Evolutionary conservation across 148 eudicot species (phyloP), one percentile per base, ranked within the genome.

Genomic region (Silene uniflora): DNA sequence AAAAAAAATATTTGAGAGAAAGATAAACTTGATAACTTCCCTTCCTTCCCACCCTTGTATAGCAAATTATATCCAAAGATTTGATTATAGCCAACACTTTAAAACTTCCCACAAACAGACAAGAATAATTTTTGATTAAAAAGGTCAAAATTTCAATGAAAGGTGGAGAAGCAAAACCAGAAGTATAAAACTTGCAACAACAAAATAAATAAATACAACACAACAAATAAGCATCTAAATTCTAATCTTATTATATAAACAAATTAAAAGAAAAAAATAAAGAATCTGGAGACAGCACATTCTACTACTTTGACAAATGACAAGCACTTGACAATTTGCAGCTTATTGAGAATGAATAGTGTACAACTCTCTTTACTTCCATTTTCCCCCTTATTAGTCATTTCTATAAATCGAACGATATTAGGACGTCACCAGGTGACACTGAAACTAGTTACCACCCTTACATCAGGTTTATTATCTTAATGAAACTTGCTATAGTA

Each of bases 241-340:
- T n/a, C n/a, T n/a, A 78, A 78, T 78, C 76, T 78, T 78, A 67
- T 44, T 1, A 35, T 23, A 7, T 1, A 11, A 29, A 59, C 4
- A 3, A 27, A 56, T 17, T 1, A 73, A 62, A 42, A 74, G 12
- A 39, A 58, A 79, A 22, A 44, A 39, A 58, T 73, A 22, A 44
- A 12, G 75, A 71, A 75, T 71, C 56, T 39, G 79, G 9, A 62
- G 79, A 76, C 79, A 75, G 79, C 82, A 79, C 82, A 75, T 64
- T 70, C 75, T 80, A 70, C 66, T 58, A 76, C n/a, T n/a, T n/a
- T n/a, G n/a, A n/a, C n/a, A n/a, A n/a, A n/a, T 67, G 76, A 59
- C 25, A 72, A 70, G 62, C 76, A 81, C 80, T 76, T 46, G 44
- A 23, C 73, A 72, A 80, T 55, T 76, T 76, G 76, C 75, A 62